These are phyloP conservation scores for Ogataea trehaloabstinens DNA, from an alignment of 805 yeast species.

Conservation along the genomic window DNA sequence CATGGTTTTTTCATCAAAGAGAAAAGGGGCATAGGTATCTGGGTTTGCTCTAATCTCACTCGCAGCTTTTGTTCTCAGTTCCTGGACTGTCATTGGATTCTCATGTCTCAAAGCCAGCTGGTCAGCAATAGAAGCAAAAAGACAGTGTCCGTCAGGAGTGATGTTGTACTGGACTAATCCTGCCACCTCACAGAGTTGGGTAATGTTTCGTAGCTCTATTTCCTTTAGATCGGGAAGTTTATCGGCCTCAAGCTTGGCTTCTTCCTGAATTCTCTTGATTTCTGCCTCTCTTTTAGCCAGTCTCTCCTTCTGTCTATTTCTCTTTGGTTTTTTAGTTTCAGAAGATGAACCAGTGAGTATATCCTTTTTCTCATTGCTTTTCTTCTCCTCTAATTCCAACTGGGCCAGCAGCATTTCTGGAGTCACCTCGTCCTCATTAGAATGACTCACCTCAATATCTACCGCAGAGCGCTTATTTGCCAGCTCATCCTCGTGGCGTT, in stretches of 20 bases:
- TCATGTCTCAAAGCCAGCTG: conserved; percentile 61
- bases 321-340: conserved; percentile 35
- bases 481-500: conserved; percentile 55
- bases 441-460: background rate
- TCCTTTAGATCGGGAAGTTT: conserved; percentile 63
- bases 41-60: conserved; percentile 60
- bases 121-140: conserved; percentile 82
- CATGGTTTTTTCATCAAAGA: conserved; percentile 77
- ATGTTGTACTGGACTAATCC: conserved; percentile 64
- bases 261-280: conserved; percentile 55
- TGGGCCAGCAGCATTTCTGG: conserved; percentile 70
- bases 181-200: conserved; percentile 46
- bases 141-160: conserved; percentile 90
- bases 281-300: conserved; percentile 75
- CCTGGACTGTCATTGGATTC: conserved; percentile 39
- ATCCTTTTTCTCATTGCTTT: conserved; percentile 20
- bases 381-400: conserved; percentile 39
- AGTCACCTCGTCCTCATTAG: conserved; percentile 40
- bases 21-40: conserved; percentile 74
- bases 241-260: conserved; percentile 72
- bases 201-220: conserved; percentile 69
- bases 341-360: conserved; percentile 9
- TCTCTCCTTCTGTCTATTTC: conserved; percentile 84
- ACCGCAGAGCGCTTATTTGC: conserved; percentile 9
- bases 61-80: conserved; percentile 65